Evolutionary conservation across 2,329 filamentous ascomycete genomes (phyloP).

Genomic region (Sphaerulina musiva): DNA sequence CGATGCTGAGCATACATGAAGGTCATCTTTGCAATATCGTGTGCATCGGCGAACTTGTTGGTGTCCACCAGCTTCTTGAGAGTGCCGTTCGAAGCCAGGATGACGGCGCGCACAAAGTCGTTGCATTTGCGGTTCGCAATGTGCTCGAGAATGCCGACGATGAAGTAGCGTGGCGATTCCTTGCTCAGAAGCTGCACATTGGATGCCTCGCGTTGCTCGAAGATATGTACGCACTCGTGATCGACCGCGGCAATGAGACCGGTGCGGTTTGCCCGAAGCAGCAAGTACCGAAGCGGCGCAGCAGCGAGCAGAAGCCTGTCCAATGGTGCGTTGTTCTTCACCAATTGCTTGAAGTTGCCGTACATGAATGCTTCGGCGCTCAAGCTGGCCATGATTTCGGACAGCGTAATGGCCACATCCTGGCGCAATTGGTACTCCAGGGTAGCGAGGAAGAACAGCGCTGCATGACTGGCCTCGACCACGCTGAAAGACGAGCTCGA

Average conservation of each 20-base stretch:
- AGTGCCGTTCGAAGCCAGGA: constrained; percentile 36
- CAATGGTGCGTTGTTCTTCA: constrained; percentile 28
- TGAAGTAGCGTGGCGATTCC: constrained; percentile 34
- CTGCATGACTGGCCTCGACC: constrained; percentile 34
- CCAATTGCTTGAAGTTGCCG: constrained; percentile 36
- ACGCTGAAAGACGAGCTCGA: constrained; percentile 34
- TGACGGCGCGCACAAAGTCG: constrained; percentile 38
- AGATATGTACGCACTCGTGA: constrained; percentile 22
- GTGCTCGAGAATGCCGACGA: constrained; percentile 37
- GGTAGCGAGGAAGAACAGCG: constrained; percentile 42
- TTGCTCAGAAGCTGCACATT: constrained; percentile 31
- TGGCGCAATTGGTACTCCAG: constrained; percentile 41
- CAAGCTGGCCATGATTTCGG: constrained; percentile 35
- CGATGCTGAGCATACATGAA: constrained; percentile 41
- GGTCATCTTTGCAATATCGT: constrained; percentile 40
- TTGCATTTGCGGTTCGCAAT: constrained; percentile 35
- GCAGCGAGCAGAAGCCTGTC: constrained; percentile 32
- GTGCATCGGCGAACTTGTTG: constrained; percentile 38
- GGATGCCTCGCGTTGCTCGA: constrained; percentile 34
- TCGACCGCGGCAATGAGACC: constrained; percentile 35
- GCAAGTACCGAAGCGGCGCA: constrained; percentile 37
- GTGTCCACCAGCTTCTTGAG: constrained; percentile 35
- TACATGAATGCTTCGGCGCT: constrained; percentile 32
- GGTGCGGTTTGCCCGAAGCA: constrained; percentile 31
- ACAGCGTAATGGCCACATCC: constrained; percentile 35